Base-by-base conservation (phyloP, 2,329 filamentous ascomycete genomes). In the Talaromyces sp. region DNA sequence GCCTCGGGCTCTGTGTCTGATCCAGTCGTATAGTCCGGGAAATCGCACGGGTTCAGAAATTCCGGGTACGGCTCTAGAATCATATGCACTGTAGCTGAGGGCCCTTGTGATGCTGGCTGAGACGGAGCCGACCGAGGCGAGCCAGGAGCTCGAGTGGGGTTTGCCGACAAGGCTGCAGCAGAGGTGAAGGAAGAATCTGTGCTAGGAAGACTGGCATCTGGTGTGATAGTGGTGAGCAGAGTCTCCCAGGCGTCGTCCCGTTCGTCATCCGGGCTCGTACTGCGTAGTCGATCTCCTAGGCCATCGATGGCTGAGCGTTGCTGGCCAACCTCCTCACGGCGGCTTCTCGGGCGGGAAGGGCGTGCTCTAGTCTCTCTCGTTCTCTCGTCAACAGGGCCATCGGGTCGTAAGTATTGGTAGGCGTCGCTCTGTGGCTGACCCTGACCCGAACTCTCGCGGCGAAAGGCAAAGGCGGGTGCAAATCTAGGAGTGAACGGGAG, bases 141-240 rank as follows among this genome's bases (percentile, higher is more conserved):
- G 5, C 63, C 63, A 28, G 63, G 64, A 52, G 65, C 69, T 23
- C 68, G 69, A 12, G 70, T 67, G 1, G 66, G 63, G 53, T 72
- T 69, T 3, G 69, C 64, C n/a, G 68, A 68, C 28, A 72, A 68
- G 28, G 73, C 70, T 16, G 71, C 69, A 9, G 68, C 70, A n/a
- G 90, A 93, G 0, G 88, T 85, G 72, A 96, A 96, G 0, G 92
- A 96, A 0, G 92, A 93, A 33, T 90, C 87, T 1, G 87, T 85
- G 68, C 90, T 96, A 0, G 92, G 91, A 2, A 91, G 84, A 64
- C 91, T 89, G 16, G 89, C 87, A 72, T 96, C 92, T 0, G 91
- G 91, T 0, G 90, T 88, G 64, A 97, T 84, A 0, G 91, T 96
- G 6, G 85, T 88, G 61, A 92, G 80, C 59, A 97, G 86, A 3